phyloP scores from a whole-genome alignment of 1,284 basidiomycete species.

The Naganishia sp. region DNA sequence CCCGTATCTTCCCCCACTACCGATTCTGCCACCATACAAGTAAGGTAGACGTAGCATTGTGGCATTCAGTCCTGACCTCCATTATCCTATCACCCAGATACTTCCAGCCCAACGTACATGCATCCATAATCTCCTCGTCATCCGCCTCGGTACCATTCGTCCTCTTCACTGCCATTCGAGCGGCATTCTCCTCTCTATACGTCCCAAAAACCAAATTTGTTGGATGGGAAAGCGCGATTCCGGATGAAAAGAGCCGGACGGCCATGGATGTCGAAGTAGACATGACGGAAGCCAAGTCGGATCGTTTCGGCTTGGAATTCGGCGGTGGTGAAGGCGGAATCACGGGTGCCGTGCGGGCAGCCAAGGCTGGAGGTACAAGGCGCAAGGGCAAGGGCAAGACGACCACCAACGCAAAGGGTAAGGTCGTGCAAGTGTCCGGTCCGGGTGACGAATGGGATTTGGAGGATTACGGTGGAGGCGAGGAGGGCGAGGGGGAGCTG shows the following conservation, averaged over 20 bases:
- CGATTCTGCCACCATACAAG: slow-evolving; percentile 47
- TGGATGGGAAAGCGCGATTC: slow-evolving; percentile 41
- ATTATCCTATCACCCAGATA: slow-evolving; percentile 35
- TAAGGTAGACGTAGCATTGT: slow-evolving; percentile 29
- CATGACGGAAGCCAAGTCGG: slow-evolving; percentile 25
- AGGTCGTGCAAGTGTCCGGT: slow-evolving; percentile 37
- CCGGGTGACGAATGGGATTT: slow-evolving; percentile 54
- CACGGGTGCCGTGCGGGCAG: slow-evolving; percentile 48
- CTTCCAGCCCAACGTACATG: slow-evolving; percentile 50
- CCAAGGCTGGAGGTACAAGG: slow-evolving; percentile 32
- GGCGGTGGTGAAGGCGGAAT: slow-evolving; percentile 46
- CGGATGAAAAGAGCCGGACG: slow-evolving; percentile 23
- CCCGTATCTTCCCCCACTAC: slow-evolving; percentile 46
- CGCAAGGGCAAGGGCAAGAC: slow-evolving; percentile 25
- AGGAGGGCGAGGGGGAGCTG: slow-evolving; percentile 40
- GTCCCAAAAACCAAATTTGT: slow-evolving; percentile 49
- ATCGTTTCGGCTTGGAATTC: slow-evolving; percentile 34
- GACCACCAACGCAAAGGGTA: slow-evolving; percentile 39
- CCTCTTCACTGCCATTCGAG: slow-evolving; percentile 46
- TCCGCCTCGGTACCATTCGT: slow-evolving; percentile 42
- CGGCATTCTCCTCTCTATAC: slow-evolving; percentile 47
- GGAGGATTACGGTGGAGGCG: slow-evolving; percentile 36
- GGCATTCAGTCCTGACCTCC: neutral
- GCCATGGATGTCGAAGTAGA: slow-evolving; percentile 32
- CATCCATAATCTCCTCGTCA: slow-evolving; percentile 45